phyloP scores from a whole-genome alignment of 2,329 filamentous ascomycete species.

The Aspergillus sp. region DNA sequence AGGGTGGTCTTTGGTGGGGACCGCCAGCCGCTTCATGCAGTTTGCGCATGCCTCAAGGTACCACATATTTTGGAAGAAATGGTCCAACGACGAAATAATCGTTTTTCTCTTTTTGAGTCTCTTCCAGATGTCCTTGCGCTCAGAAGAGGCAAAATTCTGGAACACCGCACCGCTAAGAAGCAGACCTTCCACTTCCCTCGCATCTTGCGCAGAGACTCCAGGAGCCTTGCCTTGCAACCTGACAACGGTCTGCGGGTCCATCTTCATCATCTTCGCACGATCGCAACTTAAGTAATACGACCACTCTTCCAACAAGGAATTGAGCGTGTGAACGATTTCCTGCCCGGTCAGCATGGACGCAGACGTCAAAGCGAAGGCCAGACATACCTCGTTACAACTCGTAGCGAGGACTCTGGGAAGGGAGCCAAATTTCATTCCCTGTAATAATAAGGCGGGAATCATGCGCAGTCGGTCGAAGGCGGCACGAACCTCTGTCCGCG shows the following conservation, averaged over 20 bases:
- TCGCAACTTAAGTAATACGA: conserved; percentile 12
- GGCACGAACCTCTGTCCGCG: conserved; percentile 3
- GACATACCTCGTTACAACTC: conserved; percentile 13
- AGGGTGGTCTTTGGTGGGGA: neutral
- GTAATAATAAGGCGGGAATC: conserved; percentile 13
- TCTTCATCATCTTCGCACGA: conserved; percentile 16
- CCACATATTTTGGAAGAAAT: conserved; percentile 39
- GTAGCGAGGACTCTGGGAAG: conserved; percentile 17
- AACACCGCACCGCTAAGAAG: conserved; percentile 20
- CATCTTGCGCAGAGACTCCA: conserved; percentile 10
- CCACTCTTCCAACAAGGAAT: conserved; percentile 20
- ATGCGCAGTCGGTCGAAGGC: conserved; percentile 14
- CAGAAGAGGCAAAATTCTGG: conserved; percentile 15
- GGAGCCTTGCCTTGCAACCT: conserved; percentile 20
- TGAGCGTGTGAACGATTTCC: conserved; percentile 22
- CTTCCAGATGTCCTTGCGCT: conserved; percentile 8
- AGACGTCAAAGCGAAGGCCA: neutral
- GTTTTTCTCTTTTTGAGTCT: neutral
- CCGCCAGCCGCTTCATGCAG: conserved; percentile 28
- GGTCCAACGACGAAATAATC: conserved; percentile 29
- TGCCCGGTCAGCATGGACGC: conserved; percentile 1
- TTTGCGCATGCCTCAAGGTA: conserved; percentile 31
- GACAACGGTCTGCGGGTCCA: conserved; percentile 21
- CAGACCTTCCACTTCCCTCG: conserved; percentile 12
- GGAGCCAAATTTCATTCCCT: conserved; percentile 16